Conservation (phyloP, 129 eudicot species). For the sunflower (Helianthus annuus) region HanXRQr2.0-SUNRISE NC_035435.2:122352528-122353027, state of each 20-base stretch:
- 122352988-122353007: slow-evolving; percentile 39
- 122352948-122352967: slow-evolving; percentile 61
- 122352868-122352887: slow-evolving; percentile 22
- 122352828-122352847: background rate
- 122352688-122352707: slow-evolving; percentile 34
- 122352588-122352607: slow-evolving; percentile 27
- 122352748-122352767: background rate
- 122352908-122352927: slow-evolving; percentile 41
- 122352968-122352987: slow-evolving; percentile 45
- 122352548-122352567: slow-evolving; percentile 37
- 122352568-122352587: slow-evolving; percentile 44
- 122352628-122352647: slow-evolving; percentile 48
- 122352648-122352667: slow-evolving; percentile 35
- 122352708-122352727: background rate
- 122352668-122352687: slow-evolving; percentile 8
- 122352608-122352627: slow-evolving; percentile 36
- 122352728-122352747: background rate
- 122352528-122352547: slow-evolving; percentile 32
- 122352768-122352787: background rate
- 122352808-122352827: no score
- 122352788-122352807: background rate
- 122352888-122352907: slow-evolving; percentile 38
- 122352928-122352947: slow-evolving; percentile 36
- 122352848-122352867: background rate
- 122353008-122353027: slow-evolving; percentile 40